A percentile compares a stretch with the other conserved stretches of the same genome.
Evolutionary conservation across 148 eudicot species (phyloP).

Genomic region (Simmondsia chinensis): DNA sequence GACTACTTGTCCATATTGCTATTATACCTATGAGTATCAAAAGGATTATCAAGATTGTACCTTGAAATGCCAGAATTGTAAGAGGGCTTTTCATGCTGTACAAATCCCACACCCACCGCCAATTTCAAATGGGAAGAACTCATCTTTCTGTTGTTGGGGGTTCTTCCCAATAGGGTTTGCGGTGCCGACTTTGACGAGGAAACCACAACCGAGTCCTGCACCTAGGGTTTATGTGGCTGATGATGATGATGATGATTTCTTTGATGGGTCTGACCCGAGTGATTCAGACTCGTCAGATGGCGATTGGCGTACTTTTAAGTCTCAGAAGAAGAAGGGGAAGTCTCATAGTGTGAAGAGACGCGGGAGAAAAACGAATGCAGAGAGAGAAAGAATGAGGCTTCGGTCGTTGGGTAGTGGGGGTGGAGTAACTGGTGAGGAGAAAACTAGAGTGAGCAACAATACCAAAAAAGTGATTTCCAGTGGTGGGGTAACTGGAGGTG

Average conservation of each 20-base stretch:
- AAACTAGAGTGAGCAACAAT: too few relatives aligned
- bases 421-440: too few relatives aligned
- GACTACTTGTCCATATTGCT: slow-evolving; percentile 94
- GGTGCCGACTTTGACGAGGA: slow-evolving; percentile 45
- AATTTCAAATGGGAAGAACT: slow-evolving; percentile 17
- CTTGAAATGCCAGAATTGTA: slow-evolving; percentile 74
- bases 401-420: slow-evolving; percentile 1
- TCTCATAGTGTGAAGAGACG: not conserved
- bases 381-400: too few relatives aligned
- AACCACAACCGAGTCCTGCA: slow-evolving; percentile 13
- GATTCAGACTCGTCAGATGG: slow-evolving; percentile 47
- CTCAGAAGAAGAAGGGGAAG: slow-evolving; percentile 29
- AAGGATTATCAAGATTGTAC: slow-evolving; percentile 47
- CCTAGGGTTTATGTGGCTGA: slow-evolving; percentile 48
- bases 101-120: slow-evolving; percentile 52
- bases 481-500: too few relatives aligned
- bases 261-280: slow-evolving; percentile 39
- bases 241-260: slow-evolving; percentile 30
- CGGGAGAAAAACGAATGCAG: too few relatives aligned
- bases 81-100: slow-evolving; percentile 70
- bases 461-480: too few relatives aligned
- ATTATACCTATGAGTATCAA: slow-evolving; percentile 58
- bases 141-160: slow-evolving; percentile 77
- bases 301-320: slow-evolving; percentile 39
- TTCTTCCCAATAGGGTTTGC: slow-evolving; percentile 78